Conservation (phyloP, 352 stramenopile species). For the Pythium angustatum region DNA sequence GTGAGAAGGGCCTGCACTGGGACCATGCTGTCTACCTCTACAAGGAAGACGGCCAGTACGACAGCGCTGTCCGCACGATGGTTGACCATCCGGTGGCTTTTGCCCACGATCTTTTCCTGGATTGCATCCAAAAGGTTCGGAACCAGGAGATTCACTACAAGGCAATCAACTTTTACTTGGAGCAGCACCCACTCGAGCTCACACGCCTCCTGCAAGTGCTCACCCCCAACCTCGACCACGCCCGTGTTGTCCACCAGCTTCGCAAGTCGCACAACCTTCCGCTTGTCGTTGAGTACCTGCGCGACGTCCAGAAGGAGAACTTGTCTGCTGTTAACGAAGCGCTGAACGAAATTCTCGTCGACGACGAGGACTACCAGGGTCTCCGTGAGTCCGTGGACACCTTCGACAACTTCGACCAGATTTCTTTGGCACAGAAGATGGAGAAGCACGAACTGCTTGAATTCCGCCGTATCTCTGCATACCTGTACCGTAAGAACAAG, state of each 20-base stretch:
- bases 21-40: constrained; percentile 99
- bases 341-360: constrained; percentile 95
- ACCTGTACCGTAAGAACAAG: constrained; percentile 99
- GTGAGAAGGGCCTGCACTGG: constrained; percentile 98
- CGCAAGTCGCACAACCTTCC: constrained; percentile 97
- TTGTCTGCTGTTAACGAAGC: constrained; percentile 99
- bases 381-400: constrained; percentile 97
- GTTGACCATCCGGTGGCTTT: constrained; percentile 97
- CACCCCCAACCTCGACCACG: constrained; percentile 98
- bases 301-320: constrained; percentile 99
- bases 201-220: constrained; percentile 97
- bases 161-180: constrained; percentile 98
- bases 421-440: constrained; percentile 97
- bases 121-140: constrained; percentile 98
- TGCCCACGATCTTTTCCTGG: constrained; percentile 98
- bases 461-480: constrained; percentile 99
- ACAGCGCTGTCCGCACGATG: constrained; percentile 99
- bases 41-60: constrained; percentile 99
- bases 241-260: constrained; percentile 98
- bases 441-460: constrained; percentile 99
- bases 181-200: constrained; percentile 96
- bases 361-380: constrained; percentile 98
- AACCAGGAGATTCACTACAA: constrained; percentile 99
- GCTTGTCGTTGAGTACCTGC: constrained; percentile 97
- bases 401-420: constrained; percentile 99